Percentiles rank a stretch among this genome's conserved stretches.
Evolutionary conservation across 768 basidiomycete genomes (phyloP).

Genomic region (Lepiota brunneoincarnata): DNA sequence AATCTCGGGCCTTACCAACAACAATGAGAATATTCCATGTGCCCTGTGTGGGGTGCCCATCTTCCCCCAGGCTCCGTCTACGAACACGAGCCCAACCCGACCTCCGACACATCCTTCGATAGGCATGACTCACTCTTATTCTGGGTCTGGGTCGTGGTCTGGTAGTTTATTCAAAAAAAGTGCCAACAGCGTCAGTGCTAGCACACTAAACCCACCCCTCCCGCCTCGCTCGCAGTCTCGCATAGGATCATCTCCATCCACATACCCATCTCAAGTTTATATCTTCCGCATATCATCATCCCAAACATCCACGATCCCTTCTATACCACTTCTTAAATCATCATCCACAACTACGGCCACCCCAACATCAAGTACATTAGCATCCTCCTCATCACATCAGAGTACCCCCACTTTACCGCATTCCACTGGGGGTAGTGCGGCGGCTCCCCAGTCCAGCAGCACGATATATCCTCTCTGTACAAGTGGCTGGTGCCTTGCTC

Average conservation of each 20-base stretch:
- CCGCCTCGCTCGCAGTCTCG: slow-evolving; percentile 26
- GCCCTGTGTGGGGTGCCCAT: slow-evolving; percentile 74
- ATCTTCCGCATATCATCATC: slow-evolving; percentile 63
- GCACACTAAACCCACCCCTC: slow-evolving; percentile 24
- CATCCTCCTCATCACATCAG: slow-evolving; percentile 13
- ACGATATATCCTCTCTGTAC: slow-evolving; percentile 79
- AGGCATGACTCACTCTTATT: slow-evolving; percentile 27
- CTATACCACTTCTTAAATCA: slow-evolving; percentile 32
- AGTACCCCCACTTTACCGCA: slow-evolving; percentile 12
- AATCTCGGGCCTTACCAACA: slow-evolving; percentile 44
- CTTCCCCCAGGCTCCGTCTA: slow-evolving; percentile 30
- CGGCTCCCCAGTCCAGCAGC: slow-evolving; percentile 21
- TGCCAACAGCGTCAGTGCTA: slow-evolving; percentile 7
- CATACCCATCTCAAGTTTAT: slow-evolving; percentile 49
- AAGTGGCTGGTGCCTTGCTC: slow-evolving; percentile 81
- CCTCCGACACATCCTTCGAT: slow-evolving; percentile 32
- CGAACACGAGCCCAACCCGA: slow-evolving; percentile 22
- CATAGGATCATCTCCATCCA: slow-evolving; percentile 25
- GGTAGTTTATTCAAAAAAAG: slow-evolving; percentile 58
- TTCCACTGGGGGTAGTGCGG: not conserved
- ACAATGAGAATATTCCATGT: slow-evolving; percentile 59
- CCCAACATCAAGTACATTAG: slow-evolving; percentile 16
- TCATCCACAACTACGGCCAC: slow-evolving; percentile 23
- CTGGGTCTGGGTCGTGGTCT: slow-evolving; percentile 42
- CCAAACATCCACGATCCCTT: slow-evolving; percentile 25